Conservation (phyloP, 2,329 filamentous ascomycete species). For the Purpureocillium takamizusanense region DNA sequence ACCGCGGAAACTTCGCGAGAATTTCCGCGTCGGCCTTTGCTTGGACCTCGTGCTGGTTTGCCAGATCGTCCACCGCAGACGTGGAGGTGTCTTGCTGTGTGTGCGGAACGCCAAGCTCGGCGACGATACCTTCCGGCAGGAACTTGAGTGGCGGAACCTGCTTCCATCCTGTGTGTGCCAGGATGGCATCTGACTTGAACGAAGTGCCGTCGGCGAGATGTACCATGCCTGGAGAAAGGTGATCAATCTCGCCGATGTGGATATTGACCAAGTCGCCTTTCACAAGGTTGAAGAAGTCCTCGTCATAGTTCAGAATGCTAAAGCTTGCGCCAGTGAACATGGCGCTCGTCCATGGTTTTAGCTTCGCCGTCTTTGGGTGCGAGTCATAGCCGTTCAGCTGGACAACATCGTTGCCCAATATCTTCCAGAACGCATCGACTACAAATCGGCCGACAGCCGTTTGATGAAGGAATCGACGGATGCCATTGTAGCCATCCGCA, state of each 20-base stretch:
- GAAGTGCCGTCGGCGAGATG: conserved; percentile 39
- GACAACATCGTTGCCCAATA: conserved; percentile 47
- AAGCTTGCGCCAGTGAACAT: conserved; percentile 47
- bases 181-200: conserved; percentile 40
- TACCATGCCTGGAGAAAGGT: conserved; percentile 34
- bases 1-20: conserved; percentile 39
- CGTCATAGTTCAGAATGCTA: conserved; percentile 52
- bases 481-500: conserved; percentile 47
- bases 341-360: conserved; percentile 41
- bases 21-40: conserved; percentile 43
- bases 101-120: conserved; percentile 40
- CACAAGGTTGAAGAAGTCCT: conserved; percentile 48
- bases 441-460: conserved; percentile 47
- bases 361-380: conserved; percentile 41
- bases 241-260: conserved; percentile 41
- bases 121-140: conserved; percentile 34
- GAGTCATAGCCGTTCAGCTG: conserved; percentile 43
- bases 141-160: conserved; percentile 43
- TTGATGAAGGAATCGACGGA: conserved; percentile 47
- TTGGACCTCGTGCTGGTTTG: conserved; percentile 26
- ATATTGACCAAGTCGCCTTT: conserved; percentile 40
- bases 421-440: conserved; percentile 47
- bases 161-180: conserved; percentile 53
- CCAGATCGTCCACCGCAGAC: conserved; percentile 16
- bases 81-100: conserved; percentile 7